A percentile compares a stretch with the other conserved stretches of the same genome.
These are phyloP conservation scores for Suillus placidus DNA, from an alignment of 768 basidiomycete species.

Conservation along the genomic window DNA sequence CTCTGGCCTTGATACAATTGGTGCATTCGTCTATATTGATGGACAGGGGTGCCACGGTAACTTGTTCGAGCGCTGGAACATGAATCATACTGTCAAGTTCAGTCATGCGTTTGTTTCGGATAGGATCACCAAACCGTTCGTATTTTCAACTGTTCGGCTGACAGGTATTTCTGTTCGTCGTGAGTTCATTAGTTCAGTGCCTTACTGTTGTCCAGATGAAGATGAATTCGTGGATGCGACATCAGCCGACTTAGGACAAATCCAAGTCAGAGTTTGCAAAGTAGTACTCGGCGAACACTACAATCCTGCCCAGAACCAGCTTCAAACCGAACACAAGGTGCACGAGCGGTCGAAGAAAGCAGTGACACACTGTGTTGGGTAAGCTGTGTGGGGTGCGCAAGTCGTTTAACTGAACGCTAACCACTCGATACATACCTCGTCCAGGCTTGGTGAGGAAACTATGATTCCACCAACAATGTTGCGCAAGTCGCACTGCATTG, in stretches of 20 bases:
- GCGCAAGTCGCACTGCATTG: background rate
- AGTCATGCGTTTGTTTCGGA: constrained; percentile 11
- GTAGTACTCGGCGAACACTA: background rate
- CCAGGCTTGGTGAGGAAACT: constrained; percentile 29
- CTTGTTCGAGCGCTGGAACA: constrained; percentile 3
- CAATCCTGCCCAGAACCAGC: background rate
- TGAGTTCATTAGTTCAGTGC: no score
- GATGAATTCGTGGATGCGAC: constrained; percentile 24
- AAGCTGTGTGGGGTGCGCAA: constrained; percentile 24
- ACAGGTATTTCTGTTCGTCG: constrained; percentile 26
- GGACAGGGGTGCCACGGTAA: constrained; percentile 17
- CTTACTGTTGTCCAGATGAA: constrained; percentile 28
- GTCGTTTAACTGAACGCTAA: background rate
- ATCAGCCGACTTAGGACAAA: constrained; percentile 14
- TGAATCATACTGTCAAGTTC: background rate
- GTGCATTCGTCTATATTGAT: constrained; percentile 20
- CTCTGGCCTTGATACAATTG: background rate
- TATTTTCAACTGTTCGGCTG: constrained; percentile 30
- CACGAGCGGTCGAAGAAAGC: constrained; percentile 37
- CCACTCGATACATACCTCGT: background rate
- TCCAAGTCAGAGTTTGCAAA: constrained; percentile 1
- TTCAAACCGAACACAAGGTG: constrained; percentile 21
- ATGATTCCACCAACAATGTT: background rate
- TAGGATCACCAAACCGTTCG: constrained; percentile 24
- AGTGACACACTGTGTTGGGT: constrained; percentile 33